These are phyloP conservation scores for Fusarium chaquense DNA, from an alignment of 2,329 filamentous ascomycete species.

Conservation along the genomic window DNA sequence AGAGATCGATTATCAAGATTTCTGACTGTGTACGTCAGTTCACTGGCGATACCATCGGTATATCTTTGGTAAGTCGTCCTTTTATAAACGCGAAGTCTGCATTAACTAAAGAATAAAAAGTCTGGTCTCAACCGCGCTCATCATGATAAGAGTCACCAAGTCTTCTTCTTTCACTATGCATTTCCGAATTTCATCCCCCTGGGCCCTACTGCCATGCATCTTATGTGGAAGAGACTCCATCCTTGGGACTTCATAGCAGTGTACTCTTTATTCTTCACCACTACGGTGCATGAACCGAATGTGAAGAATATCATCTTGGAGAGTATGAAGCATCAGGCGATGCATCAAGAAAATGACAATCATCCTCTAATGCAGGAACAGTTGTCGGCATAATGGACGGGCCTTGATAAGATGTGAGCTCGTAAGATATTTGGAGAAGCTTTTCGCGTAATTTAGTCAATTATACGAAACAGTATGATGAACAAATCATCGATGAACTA, in stretches of 20 bases:
- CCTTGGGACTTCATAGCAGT: not conserved
- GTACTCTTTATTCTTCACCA: not conserved
- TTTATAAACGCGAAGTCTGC: not conserved
- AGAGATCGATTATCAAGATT: not conserved
- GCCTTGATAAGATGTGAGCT: fast-evolving
- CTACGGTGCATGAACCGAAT: not conserved
- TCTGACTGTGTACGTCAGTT: not conserved
- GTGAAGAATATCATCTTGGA: not conserved
- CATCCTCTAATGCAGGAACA: not conserved
- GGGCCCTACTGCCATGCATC: not conserved
- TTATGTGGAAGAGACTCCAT: not conserved
- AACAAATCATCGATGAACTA: no score
- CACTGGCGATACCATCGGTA: not conserved
- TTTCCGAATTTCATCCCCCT: not conserved
- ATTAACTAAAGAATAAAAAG: not conserved
- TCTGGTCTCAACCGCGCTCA: not conserved
- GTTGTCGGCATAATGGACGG: fast-evolving
- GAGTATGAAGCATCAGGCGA: not conserved
- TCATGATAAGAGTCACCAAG: not conserved
- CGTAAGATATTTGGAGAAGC: not conserved
- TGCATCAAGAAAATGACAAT: not conserved
- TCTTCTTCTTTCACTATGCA: not conserved
- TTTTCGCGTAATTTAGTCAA: not conserved
- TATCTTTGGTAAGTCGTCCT: not conserved
- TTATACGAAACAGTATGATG: not conserved